Conservation (phyloP, 306 rosid species). For the Corylus americana region DNA sequence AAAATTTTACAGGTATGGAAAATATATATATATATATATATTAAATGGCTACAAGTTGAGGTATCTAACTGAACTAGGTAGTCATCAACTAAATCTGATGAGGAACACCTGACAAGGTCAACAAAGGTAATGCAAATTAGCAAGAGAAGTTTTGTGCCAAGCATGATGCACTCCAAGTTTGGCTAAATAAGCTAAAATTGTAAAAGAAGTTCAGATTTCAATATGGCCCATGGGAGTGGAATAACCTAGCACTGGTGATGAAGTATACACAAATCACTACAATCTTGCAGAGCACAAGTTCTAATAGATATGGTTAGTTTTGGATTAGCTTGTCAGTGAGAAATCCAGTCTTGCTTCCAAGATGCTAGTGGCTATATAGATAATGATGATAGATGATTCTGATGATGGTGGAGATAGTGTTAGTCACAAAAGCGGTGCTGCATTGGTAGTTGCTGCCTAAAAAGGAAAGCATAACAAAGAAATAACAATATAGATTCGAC, state of each 20-base stretch:
- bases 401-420: neutral
- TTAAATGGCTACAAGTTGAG: neutral
- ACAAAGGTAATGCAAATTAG: neutral
- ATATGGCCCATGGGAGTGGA: neutral
- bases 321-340: neutral
- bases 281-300: neutral
- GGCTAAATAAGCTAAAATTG: neutral
- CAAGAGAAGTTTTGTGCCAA: neutral
- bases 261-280: neutral
- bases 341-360: neutral
- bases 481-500: neutral
- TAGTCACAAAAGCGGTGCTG: neutral
- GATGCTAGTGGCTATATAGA: neutral
- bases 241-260: neutral
- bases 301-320: neutral
- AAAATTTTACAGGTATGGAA: neutral
- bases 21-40: neutral
- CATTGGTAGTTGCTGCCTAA: neutral
- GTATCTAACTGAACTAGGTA: neutral
- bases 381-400: neutral
- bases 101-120: neutral
- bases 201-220: neutral
- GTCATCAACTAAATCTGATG: constrained; percentile 1
- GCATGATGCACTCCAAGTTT: neutral
- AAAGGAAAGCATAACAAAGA: neutral